phyloP scores from a whole-genome alignment of 2,329 filamentous ascomycete species.

The Zarea fungicola region DNA sequence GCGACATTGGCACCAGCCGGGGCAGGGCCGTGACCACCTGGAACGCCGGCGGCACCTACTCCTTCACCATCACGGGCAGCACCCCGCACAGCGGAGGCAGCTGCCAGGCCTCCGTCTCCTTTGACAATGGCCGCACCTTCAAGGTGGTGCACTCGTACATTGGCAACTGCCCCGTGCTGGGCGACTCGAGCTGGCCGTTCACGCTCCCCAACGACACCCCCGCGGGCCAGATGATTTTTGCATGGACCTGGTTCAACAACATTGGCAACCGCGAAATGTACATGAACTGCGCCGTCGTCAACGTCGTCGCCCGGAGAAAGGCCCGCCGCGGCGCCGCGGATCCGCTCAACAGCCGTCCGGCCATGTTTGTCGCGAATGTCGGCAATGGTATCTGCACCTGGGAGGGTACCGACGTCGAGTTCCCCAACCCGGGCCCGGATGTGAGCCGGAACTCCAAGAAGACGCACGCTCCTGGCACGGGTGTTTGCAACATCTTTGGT shows the following conservation, averaged over 20 bases:
- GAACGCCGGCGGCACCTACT: slow-evolving; percentile 46
- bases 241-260: slow-evolving; percentile 61
- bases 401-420: slow-evolving; percentile 52
- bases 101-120: slow-evolving; percentile 58
- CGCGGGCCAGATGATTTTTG: slow-evolving; percentile 46
- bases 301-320: slow-evolving; percentile 36
- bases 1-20: slow-evolving; percentile 20
- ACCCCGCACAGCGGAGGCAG: slow-evolving; percentile 53
- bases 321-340: slow-evolving; percentile 13
- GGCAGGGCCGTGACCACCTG: slow-evolving; percentile 46
- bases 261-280: slow-evolving; percentile 64
- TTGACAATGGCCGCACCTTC: slow-evolving; percentile 55
- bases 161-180: slow-evolving; percentile 29
- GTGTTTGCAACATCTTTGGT: slow-evolving; percentile 8
- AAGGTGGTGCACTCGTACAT: slow-evolving; percentile 41
- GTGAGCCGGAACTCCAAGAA: slow-evolving; percentile 29
- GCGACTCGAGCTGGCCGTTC: slow-evolving; percentile 44
- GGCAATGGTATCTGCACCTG: slow-evolving; percentile 49
- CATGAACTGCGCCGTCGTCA: slow-evolving; percentile 61
- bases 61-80: slow-evolving; percentile 49
- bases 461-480: slow-evolving; percentile 8
- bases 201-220: slow-evolving; percentile 48
- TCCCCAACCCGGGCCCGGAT: slow-evolving; percentile 56
- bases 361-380: slow-evolving; percentile 64
- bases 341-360: slow-evolving; percentile 48